Percentiles rank a stretch among this genome's conserved stretches.
These are phyloP conservation scores for Acacia concinna DNA, from an alignment of 331 rosid species.

Conservation along the genomic window DNA sequence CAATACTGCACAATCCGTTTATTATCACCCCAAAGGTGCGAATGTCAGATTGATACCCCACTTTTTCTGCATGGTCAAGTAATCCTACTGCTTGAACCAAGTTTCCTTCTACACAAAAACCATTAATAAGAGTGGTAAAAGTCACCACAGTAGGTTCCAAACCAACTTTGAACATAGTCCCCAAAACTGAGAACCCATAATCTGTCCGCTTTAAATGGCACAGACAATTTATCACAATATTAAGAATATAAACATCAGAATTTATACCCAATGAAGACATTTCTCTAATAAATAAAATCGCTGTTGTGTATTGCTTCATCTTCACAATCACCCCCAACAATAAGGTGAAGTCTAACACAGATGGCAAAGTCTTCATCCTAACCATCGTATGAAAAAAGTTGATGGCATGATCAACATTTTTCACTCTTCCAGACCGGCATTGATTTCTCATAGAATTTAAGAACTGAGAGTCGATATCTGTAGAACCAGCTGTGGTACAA, in stretches of 20 bases:
- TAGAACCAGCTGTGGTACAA: background rate
- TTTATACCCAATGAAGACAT: background rate
- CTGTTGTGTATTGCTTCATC: background rate
- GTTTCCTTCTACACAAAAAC: background rate
- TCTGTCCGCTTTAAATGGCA: background rate
- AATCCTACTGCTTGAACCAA: background rate
- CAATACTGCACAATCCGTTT: background rate
- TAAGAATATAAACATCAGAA: background rate
- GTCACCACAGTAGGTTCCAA: conserved; percentile 1
- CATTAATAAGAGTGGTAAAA: background rate
- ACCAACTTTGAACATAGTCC: background rate
- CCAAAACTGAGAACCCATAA: conserved; percentile 1
- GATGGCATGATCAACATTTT: background rate
- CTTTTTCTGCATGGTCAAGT: background rate
- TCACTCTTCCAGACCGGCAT: background rate
- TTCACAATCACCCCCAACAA: conserved; percentile 5
- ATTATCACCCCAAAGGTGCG: background rate
- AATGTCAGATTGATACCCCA: background rate
- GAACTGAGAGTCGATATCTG: background rate
- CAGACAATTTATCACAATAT: background rate
- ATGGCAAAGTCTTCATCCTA: background rate
- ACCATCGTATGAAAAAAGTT: background rate
- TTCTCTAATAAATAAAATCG: background rate
- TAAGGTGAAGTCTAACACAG: background rate
- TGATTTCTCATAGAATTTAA: background rate